phyloP scores from a whole-genome alignment of 108 stramenopile genomes.

The Parietichytrium sp. region DNA sequence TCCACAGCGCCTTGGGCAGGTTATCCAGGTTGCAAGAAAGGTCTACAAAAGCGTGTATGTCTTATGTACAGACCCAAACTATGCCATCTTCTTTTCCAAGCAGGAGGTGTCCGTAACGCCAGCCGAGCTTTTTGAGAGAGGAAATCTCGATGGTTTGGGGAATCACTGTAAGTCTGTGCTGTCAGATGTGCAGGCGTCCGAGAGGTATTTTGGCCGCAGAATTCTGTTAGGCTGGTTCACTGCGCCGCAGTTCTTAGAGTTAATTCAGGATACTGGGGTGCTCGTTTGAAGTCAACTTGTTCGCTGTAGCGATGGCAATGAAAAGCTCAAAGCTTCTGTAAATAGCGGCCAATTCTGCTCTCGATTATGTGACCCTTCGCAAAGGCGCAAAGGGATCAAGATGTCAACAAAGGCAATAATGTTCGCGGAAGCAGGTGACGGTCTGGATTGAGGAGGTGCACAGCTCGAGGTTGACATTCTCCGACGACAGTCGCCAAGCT shows the following conservation, averaged over 20 bases:
- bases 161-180: not conserved
- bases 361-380: too few relatives aligned
- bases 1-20: not conserved
- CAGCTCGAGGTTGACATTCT: too few relatives aligned
- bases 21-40: not conserved
- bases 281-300: too few relatives aligned
- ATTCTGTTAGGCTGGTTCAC: not conserved
- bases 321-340: too few relatives aligned
- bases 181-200: not conserved
- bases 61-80: slow-evolving; percentile 28
- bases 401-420: too few relatives aligned
- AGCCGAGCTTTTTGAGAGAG: not conserved
- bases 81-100: not conserved
- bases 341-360: too few relatives aligned
- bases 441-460: too few relatives aligned
- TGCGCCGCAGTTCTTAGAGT: not conserved
- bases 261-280: too few relatives aligned
- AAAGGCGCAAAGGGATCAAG: too few relatives aligned
- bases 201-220: not conserved
- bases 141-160: not conserved
- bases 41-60: not conserved
- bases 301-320: too few relatives aligned
- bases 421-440: too few relatives aligned
- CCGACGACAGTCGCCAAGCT: too few relatives aligned
- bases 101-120: not conserved